Evolutionary conservation across 75 land plant species (phyloP), one percentile per base, ranked within the genome.

Genomic region (Azolla pinnata): DNA sequence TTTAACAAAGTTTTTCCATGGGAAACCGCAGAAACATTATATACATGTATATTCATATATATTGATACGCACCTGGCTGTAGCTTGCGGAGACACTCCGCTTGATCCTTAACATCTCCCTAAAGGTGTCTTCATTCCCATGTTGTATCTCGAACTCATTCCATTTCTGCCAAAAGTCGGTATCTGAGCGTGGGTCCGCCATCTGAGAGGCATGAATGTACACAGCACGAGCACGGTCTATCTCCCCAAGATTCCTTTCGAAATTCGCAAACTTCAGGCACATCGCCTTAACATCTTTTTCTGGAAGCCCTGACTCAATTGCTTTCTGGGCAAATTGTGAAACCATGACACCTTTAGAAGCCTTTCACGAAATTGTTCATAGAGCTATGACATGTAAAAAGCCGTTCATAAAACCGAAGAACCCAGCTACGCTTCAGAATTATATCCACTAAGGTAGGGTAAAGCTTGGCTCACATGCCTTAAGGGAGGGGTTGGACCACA

Each of bases 81-180:
- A 85, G 62, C 90, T 85, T 1, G 97, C 97, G 33, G 79, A 70
- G 2, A 92, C 95, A 73, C 82, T 92, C 12, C 97, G 77, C 32
- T 80, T 82, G 28, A 88, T 81, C 5, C 89, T 81, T 56, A 92
- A 80, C 97, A 92, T 92, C 57, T 88, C 95, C 26, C 88, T 57
- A 65, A 88, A 92, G 20, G 97, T 92, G 28, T 92, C 97, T 69
- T 82, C 86, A 76, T 92, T 92, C 27, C 97, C 97, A 77, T 92
- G 96, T 33, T 74, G 81, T 27, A 88, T 84, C 63, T 92, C 97
- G 72, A 92, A 92, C 27, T 88, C 95, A 61, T 85, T 75, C 95
- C 95, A 92, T 60, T 77, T 88, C 29, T 61, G 72, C 97, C 97
- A 92, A 53, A 92, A 85, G 32, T 82, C 81, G 24, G 71, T 33